phyloP scores from a whole-genome alignment of 257 asterid genomes.

The Thymus mandschuricus region DNA sequence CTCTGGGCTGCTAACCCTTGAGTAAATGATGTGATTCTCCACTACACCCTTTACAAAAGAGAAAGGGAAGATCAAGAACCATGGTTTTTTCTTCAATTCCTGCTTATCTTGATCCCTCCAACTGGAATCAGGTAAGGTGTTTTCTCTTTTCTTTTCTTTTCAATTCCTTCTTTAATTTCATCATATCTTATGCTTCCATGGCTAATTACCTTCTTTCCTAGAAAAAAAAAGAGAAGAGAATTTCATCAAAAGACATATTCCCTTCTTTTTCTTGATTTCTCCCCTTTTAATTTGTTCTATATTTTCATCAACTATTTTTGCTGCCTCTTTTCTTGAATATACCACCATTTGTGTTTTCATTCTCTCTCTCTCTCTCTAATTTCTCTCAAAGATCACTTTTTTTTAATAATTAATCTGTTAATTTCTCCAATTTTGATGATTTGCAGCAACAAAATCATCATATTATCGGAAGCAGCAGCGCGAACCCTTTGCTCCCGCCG shows the following conservation, averaged over 20 bases:
- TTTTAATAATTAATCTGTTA: neutral
- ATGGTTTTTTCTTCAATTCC: constrained; percentile 97
- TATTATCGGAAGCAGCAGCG: constrained; percentile 51
- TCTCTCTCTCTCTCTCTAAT: constrained; percentile 19
- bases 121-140: constrained; percentile 88
- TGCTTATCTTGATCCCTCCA: constrained; percentile 96
- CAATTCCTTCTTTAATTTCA: neutral
- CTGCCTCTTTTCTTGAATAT: constrained; percentile 51
- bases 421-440: neutral
- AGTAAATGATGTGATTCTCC: constrained; percentile 90
- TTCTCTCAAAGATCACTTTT: constrained; percentile 2
- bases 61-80: constrained; percentile 62
- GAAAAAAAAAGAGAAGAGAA: constrained; percentile 35
- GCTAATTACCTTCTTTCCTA: constrained; percentile 48
- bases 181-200: constrained; percentile 52
- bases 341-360: constrained; percentile 36
- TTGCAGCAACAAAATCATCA: constrained; percentile 62
- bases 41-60: constrained; percentile 88
- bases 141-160: constrained; percentile 18
- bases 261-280: constrained; percentile 26
- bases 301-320: constrained; percentile 22
- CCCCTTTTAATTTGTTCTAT: constrained; percentile 12
- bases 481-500: constrained; percentile 48
- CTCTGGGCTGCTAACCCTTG: constrained; percentile 38
- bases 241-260: constrained; percentile 62